phyloP scores from a whole-genome alignment of 257 asterid genomes.

The Capsicum baccatum region DNA sequence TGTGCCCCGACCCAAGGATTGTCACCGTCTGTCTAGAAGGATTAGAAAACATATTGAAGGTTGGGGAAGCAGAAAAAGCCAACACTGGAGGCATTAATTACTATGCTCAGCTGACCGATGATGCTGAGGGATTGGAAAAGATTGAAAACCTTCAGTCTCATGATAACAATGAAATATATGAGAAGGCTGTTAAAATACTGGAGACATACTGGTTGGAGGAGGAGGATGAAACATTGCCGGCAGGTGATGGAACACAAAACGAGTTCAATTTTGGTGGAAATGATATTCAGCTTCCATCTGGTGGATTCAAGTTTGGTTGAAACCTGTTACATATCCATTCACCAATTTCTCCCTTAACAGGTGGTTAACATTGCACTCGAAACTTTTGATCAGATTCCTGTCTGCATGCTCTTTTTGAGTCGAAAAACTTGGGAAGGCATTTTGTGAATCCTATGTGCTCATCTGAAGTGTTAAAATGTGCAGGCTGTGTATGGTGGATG shows the following conservation, averaged over 20 bases:
- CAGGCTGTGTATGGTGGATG: constrained; percentile 37
- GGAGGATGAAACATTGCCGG: constrained; percentile 66
- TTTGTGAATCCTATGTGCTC: not conserved
- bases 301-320: constrained; percentile 83
- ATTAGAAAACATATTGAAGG: constrained; percentile 86
- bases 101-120: constrained; percentile 78
- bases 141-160: constrained; percentile 87
- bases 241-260: constrained; percentile 57
- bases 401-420: not conserved
- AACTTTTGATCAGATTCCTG: not conserved
- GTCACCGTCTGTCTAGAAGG: constrained; percentile 90
- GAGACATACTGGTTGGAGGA: constrained; percentile 95
- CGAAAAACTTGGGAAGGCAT: not conserved
- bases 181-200: constrained; percentile 85
- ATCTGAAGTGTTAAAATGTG: not conserved
- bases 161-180: constrained; percentile 87
- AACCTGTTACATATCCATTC: constrained; percentile 40
- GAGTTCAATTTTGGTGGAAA: constrained; percentile 82
- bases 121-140: constrained; percentile 87
- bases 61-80: constrained; percentile 82
- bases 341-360: constrained; percentile 1
- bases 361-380: constrained; percentile 28
- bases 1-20: constrained; percentile 87
- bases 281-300: constrained; percentile 66
- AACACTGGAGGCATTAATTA: constrained; percentile 64